These are phyloP conservation scores for Phytophthora foliorum DNA, from an alignment of 352 stramenopile genomes.

Conservation along the genomic window DNA sequence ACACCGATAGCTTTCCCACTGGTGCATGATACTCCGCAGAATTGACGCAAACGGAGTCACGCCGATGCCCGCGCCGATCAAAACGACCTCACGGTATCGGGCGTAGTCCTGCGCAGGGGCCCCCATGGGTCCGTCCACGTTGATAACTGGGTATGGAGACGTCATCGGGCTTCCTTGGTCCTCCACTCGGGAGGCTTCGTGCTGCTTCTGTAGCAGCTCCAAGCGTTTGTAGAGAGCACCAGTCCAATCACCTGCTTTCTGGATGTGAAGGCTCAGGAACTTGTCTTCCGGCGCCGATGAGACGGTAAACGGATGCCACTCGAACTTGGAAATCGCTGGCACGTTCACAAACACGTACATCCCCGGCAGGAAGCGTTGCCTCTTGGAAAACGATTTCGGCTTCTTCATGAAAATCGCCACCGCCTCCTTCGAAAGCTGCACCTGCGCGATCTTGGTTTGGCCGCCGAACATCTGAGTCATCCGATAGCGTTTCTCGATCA, in stretches of 20 bases:
- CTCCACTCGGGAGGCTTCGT: conserved; percentile 18
- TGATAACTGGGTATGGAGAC: conserved; percentile 26
- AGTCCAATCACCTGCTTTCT: conserved; percentile 71
- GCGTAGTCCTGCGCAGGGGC: conserved; percentile 74
- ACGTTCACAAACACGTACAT: conserved; percentile 92
- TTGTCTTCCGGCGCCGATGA: conserved; percentile 80
- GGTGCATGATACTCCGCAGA: conserved; percentile 71
- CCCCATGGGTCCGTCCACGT: conserved; percentile 68
- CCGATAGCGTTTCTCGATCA: conserved; percentile 70
- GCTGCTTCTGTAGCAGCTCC: background rate
- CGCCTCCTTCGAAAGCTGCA: conserved; percentile 63
- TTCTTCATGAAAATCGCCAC: conserved; percentile 78
- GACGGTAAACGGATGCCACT: conserved; percentile 93
- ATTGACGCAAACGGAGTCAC: conserved; percentile 84
- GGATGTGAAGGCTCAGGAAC: conserved; percentile 76
- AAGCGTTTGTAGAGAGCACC: no score
- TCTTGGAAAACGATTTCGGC: conserved; percentile 56
- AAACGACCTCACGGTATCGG: conserved; percentile 65
- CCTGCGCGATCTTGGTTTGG: conserved; percentile 52
- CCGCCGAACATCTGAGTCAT: conserved; percentile 64
- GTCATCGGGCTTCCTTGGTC: no score
- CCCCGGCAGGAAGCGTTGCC: conserved; percentile 44
- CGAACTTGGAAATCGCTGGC: conserved; percentile 71
- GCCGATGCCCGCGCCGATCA: conserved; percentile 77
- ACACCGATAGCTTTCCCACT: conserved; percentile 71